phyloP scores from a whole-genome alignment of 768 basidiomycete genomes.

The Tricholoma sp. region DNA sequence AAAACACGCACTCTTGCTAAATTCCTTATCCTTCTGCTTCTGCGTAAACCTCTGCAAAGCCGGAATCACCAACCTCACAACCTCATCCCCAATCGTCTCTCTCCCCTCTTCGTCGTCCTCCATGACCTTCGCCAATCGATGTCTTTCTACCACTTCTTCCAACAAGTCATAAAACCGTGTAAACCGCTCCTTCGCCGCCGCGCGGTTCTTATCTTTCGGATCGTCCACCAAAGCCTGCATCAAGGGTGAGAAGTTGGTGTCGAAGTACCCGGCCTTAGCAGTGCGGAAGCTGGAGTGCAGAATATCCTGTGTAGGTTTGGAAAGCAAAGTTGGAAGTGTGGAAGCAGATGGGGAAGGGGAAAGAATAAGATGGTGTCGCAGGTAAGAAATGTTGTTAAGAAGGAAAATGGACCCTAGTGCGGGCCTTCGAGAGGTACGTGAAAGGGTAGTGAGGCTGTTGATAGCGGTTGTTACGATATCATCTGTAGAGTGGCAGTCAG shows the following conservation, averaged over 20 bases:
- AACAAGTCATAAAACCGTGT: constrained; percentile 76
- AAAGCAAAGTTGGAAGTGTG: constrained; percentile 45
- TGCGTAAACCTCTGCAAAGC: constrained; percentile 69
- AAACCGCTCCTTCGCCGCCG: constrained; percentile 76
- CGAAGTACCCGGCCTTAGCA: constrained; percentile 81
- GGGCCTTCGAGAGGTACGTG: constrained; percentile 53
- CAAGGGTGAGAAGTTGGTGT: constrained; percentile 74
- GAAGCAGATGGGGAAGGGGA: constrained; percentile 37
- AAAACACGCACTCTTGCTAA: constrained; percentile 67
- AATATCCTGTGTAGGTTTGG: constrained; percentile 54
- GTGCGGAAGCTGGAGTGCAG: constrained; percentile 71
- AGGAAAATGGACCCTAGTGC: constrained; percentile 73
- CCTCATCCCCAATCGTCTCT: constrained; percentile 63
- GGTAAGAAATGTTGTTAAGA: constrained; percentile 73
- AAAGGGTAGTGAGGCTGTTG: constrained; percentile 56
- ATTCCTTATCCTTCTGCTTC: constrained; percentile 75
- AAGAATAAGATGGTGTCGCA: constrained; percentile 54
- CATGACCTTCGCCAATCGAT: constrained; percentile 61
- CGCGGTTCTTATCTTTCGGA: constrained; percentile 52
- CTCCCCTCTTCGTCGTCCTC: constrained; percentile 65
- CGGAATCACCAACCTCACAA: constrained; percentile 72
- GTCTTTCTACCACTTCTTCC: constrained; percentile 76
- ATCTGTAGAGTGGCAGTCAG: constrained; percentile 32
- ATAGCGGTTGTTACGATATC: constrained; percentile 71
- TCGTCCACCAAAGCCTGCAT: constrained; percentile 65